Evolutionary conservation across 139 green algal genomes (phyloP), one percentile per base, ranked within the genome.

Genomic region (Tetraselmis striata): DNA sequence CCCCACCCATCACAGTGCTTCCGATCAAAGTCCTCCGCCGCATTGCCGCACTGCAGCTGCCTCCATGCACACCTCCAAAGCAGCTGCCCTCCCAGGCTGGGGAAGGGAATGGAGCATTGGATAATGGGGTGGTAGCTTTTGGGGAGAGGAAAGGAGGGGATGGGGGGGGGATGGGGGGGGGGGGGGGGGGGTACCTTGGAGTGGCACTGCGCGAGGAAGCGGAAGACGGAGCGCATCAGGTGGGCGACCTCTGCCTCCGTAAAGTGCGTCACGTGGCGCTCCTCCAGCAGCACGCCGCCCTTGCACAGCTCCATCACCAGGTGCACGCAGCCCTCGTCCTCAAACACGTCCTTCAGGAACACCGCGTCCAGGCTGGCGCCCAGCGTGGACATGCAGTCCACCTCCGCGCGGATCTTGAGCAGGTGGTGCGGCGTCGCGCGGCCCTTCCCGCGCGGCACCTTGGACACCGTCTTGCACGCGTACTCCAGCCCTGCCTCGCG

Each of bases 241-340:
- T 59, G 76, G 22, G 28, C 28, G 22, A 28, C 76, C 76, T 79
- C 28, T 2, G 5, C 28, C 76, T 79, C 76, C 28, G 76, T 27
- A 28, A 59, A 58, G 29, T 58, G 28, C 28, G 2, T 28, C 2
- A 27, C 28, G 24, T 79, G 28, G 24, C 29, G 28, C 58, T 78
- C 29, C 59, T 78, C 59, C n/a, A 78, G 31, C 28, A 83, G 59
- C 29, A 32, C 29, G 1, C 79, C 79, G 18, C 79, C 79, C 58
- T 31, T 58, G 79, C 79, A 83, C 28, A 78, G 59, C 59, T 83
- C 79, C 27, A 79, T 32, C 29, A 83, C 58, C 18, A 83, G 32
- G 58, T 83, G 76, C 28, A 83, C n/a, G 79, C 31, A n/a, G n/a
- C 11, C 74, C 23, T 77, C n/a, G 74, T 77, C 74, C 74, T 77